Evolutionary conservation across 1,139 yeast genomes (phyloP).

Genomic region (Protomyces inouyei): DNA sequence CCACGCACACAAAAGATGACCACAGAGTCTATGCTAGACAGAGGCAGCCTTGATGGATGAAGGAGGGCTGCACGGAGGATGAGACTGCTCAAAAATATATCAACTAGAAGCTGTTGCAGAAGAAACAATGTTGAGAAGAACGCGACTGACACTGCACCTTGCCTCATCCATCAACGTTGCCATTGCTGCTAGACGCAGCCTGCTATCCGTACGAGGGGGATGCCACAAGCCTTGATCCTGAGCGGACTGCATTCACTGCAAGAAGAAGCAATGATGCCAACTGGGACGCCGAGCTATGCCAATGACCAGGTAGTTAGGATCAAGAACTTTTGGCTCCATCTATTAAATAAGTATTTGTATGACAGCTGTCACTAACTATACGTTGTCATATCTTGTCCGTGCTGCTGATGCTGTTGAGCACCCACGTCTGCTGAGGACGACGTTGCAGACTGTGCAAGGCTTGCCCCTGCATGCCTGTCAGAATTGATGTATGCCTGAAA

Average conservation of each 20-base stretch:
- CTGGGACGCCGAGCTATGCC: constrained; percentile 3
- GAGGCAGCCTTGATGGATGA: too few relatives aligned
- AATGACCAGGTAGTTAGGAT: neutral
- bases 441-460: neutral
- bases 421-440: neutral
- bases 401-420: neutral
- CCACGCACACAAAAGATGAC: too few relatives aligned
- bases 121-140: constrained; percentile 20
- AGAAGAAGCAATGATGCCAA: neutral
- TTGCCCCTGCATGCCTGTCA: neutral
- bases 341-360: neutral
- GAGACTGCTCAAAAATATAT: constrained; percentile 24
- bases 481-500: neutral
- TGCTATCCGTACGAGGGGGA: neutral
- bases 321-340: neutral
- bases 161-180: neutral
- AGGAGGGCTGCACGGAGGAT: constrained; percentile 3
- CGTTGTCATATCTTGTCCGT: neutral
- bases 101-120: constrained; percentile 29
- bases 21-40: too few relatives aligned
- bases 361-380: neutral
- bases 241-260: neutral
- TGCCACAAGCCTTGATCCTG: neutral
- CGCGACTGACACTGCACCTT: constrained; percentile 9
- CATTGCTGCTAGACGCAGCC: neutral